Evolutionary conservation across 106 monocot species (phyloP).

Genomic region (Vanilla planifolia): DNA sequence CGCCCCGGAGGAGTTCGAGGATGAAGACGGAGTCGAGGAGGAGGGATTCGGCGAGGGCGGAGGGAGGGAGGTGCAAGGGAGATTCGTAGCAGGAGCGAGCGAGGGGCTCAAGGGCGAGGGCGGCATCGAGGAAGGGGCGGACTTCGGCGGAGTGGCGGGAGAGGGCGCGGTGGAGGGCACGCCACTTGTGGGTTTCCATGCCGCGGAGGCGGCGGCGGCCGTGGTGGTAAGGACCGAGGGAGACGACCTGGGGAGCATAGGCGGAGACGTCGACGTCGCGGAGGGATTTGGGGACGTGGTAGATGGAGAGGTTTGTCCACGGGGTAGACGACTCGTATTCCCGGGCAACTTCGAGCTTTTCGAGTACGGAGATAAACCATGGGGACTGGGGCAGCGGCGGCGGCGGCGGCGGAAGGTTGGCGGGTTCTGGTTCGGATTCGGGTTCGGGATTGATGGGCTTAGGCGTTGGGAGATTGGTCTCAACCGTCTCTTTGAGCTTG

Average conservation of each 20-base stretch:
- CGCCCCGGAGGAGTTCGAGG: slow-evolving; percentile 70
- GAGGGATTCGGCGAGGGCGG: slow-evolving; percentile 47
- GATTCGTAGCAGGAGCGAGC: slow-evolving; percentile 59
- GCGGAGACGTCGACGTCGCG: slow-evolving; percentile 35
- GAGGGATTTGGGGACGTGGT: slow-evolving; percentile 53
- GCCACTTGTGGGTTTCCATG: slow-evolving; percentile 70
- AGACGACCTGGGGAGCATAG: slow-evolving; percentile 44
- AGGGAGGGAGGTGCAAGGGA: slow-evolving; percentile 7
- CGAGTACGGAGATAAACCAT: slow-evolving; percentile 49
- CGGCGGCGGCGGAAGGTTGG: background rate
- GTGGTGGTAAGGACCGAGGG: slow-evolving; percentile 61
- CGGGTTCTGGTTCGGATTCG: slow-evolving; percentile 2
- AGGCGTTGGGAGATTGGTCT: slow-evolving; percentile 27
- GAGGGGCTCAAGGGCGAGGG: slow-evolving; percentile 30
- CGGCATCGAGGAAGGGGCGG: slow-evolving; percentile 35
- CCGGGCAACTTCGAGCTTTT: slow-evolving; percentile 41
- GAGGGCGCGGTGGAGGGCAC: slow-evolving; percentile 53
- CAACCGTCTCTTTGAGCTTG: slow-evolving; percentile 62
- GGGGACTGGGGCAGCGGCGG: slow-evolving; percentile 4
- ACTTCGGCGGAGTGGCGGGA: slow-evolving; percentile 38
- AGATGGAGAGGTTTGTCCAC: slow-evolving; percentile 56
- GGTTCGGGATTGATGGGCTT: slow-evolving; percentile 15
- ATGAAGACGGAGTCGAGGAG: slow-evolving; percentile 66
- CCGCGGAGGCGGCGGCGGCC: slow-evolving; percentile 40
- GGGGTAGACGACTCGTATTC: slow-evolving; percentile 34